Evolutionary conservation across 2,329 filamentous ascomycete genomes (phyloP).

Genomic region (Drechslera avenae): DNA sequence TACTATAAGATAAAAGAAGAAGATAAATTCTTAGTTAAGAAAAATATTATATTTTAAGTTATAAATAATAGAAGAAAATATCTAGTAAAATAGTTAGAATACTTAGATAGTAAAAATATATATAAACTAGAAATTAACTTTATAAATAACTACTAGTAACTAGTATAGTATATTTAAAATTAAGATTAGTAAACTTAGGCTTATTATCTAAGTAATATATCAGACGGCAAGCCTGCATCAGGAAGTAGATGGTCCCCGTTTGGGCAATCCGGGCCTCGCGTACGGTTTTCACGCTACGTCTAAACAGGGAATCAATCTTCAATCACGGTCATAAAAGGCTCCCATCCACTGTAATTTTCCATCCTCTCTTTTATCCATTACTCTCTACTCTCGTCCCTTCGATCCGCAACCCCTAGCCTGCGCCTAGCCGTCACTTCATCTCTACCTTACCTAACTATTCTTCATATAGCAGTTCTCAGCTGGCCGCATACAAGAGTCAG

Average conservation of each 20-base stretch:
- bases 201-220: conserved; percentile 3
- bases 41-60: too few relatives aligned
- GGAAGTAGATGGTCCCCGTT: not conserved
- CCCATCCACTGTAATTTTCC: not conserved
- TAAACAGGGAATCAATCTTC: not conserved
- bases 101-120: too few relatives aligned
- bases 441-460: not conserved
- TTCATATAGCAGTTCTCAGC: not conserved
- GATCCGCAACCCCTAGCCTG: not conserved
- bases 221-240: conserved; percentile 1
- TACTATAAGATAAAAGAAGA: too few relatives aligned
- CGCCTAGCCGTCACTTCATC: not conserved
- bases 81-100: too few relatives aligned
- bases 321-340: not conserved
- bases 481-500: not conserved
- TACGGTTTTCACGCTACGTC: conserved; percentile 1
- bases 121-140: too few relatives aligned
- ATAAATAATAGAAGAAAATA: too few relatives aligned
- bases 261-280: conserved; percentile 2
- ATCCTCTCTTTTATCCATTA: not conserved
- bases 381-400: conserved; percentile 1
- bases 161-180: too few relatives aligned
- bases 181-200: too few relatives aligned
- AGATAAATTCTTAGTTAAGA: too few relatives aligned
- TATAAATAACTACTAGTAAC: too few relatives aligned